Evolutionary conservation across 202 grass and related monocot genomes (phyloP), one percentile per base, ranked within the genome.

Genomic region (Setaria italica): DNA sequence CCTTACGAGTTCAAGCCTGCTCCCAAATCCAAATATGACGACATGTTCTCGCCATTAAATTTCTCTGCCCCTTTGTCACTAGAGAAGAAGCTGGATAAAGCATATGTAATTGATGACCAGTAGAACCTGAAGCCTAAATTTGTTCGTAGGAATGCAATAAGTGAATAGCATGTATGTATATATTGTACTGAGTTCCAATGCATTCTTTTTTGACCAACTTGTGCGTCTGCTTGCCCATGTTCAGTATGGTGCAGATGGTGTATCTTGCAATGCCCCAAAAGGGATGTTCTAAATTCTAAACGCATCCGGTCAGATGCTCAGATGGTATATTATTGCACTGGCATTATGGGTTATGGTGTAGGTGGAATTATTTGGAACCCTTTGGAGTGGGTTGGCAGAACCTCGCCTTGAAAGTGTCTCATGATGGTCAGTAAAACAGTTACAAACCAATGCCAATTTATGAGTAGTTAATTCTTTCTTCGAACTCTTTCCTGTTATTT

Each of bases 1-100:
- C 88, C 97, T 58, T 96, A 94, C 15, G 96, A 99, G 76, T 99
- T 96, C 73, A 99, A 92, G 82, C 88, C 93, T n/a, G 93, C 93
- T 53, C 92, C 90, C 11, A 91, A 92, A 42, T 91, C 86, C 6
- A 99, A 80, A 62, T 85, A 88, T 54, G 93, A 92, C 35, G 90
- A 99, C 56, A 94, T 99, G 92, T 96, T 96, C 79, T 96, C 93
- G 37, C 92, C 93, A 4, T 88, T 96, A 79, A 92, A 99, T 87
- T 92, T 94, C 39, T 79, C 90, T 0, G 87, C 90, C 6, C 80
- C 85, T 30, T 94, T 95, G 81, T 94, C 95, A 54, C 79, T 89
- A 62, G 95, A 98, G 84, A 92, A 91, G 83, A 91, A 95, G 83
- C 81, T 86, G 65, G 88, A 94, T 78, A 88, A 66, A 34, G 68